These are phyloP conservation scores for Lupinus albus DNA, from an alignment of 306 rosid species.

Conservation along the genomic window DNA sequence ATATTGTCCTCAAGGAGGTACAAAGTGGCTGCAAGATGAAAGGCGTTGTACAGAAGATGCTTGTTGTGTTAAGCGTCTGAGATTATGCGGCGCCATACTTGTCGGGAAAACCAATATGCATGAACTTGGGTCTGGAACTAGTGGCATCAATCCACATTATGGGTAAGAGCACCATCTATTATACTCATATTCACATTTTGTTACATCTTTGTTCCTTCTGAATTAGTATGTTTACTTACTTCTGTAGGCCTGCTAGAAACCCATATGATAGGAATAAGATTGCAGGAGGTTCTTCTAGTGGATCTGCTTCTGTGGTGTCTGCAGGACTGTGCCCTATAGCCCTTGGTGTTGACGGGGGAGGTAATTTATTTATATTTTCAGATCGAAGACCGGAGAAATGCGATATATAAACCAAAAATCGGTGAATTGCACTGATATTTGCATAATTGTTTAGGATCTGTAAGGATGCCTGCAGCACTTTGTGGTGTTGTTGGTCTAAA, in stretches of 20 bases:
- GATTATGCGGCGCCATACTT: conserved; percentile 75
- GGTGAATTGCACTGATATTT: conserved; percentile 35
- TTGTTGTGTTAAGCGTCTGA: conserved; percentile 73
- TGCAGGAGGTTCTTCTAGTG: conserved; percentile 94
- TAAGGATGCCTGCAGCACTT: conserved; percentile 93
- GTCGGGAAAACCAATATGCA: conserved; percentile 98
- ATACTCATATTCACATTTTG: neutral
- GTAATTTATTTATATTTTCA: conserved; percentile 42
- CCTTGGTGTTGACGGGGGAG: conserved; percentile 99
- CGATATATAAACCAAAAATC: neutral
- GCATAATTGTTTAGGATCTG: conserved; percentile 66
- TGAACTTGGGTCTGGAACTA: conserved; percentile 95
- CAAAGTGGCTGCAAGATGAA: conserved; percentile 82
- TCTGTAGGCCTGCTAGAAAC: conserved; percentile 74
- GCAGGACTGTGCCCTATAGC: conserved; percentile 93
- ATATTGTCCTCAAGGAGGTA: conserved; percentile 65
- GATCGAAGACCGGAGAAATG: conserved; percentile 20
- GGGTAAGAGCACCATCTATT: conserved; percentile 57
- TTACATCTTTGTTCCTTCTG: conserved; percentile 1
- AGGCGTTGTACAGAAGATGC: conserved; percentile 79
- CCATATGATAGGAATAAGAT: conserved; percentile 65
- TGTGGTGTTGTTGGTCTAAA: conserved; percentile 92
- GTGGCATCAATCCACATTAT: conserved; percentile 92
- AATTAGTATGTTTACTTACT: conserved; percentile 28
- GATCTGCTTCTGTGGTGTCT: conserved; percentile 92